A percentile compares a stretch with the other conserved stretches of the same genome.
These are phyloP conservation scores for Coleophoma crateriformis DNA, from an alignment of 2,329 filamentous ascomycete genomes.

Conservation along the genomic window DNA sequence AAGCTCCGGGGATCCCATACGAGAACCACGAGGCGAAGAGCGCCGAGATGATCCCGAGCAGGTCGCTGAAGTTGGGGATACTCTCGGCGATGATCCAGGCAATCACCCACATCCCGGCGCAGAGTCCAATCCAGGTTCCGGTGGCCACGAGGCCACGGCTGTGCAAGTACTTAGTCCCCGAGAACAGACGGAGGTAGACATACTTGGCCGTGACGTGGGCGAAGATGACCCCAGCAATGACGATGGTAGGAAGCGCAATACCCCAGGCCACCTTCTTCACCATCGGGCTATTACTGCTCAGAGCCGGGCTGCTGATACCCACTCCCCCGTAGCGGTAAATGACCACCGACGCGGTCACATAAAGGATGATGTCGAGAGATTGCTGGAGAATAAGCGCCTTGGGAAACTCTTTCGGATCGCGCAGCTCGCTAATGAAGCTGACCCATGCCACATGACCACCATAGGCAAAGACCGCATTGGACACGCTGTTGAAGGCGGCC, in stretches of 20 bases:
- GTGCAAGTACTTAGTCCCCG: conserved; percentile 48
- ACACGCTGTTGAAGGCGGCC: conserved; percentile 41
- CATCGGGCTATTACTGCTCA: conserved; percentile 46
- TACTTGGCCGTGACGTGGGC: conserved; percentile 62
- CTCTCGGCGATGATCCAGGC: conserved; percentile 64
- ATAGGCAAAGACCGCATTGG: conserved; percentile 57
- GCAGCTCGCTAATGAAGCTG: conserved; percentile 51
- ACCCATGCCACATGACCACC: conserved; percentile 56
- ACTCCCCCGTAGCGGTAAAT: conserved; percentile 63
- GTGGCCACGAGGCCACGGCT: conserved; percentile 44
- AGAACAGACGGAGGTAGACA: conserved; percentile 59
- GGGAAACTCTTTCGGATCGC: conserved; percentile 48
- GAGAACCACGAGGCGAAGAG: conserved; percentile 66
- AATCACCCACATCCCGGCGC: conserved; percentile 48
- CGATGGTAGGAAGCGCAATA: conserved; percentile 63
- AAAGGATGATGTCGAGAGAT: conserved; percentile 52
- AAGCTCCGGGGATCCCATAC: conserved; percentile 39
- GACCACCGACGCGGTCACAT: conserved; percentile 57
- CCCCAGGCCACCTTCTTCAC: conserved; percentile 63
- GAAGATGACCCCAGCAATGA: conserved; percentile 67
- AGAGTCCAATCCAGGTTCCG: conserved; percentile 53
- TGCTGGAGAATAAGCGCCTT: conserved; percentile 55
- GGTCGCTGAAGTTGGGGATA: conserved; percentile 61
- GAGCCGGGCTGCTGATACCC: conserved; percentile 57
- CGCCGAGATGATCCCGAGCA: conserved; percentile 57